A percentile compares a stretch with the other conserved stretches of the same genome.
Conservation (phyloP, 768 basidiomycete genomes). For the Tulasnella sp. region DNA sequence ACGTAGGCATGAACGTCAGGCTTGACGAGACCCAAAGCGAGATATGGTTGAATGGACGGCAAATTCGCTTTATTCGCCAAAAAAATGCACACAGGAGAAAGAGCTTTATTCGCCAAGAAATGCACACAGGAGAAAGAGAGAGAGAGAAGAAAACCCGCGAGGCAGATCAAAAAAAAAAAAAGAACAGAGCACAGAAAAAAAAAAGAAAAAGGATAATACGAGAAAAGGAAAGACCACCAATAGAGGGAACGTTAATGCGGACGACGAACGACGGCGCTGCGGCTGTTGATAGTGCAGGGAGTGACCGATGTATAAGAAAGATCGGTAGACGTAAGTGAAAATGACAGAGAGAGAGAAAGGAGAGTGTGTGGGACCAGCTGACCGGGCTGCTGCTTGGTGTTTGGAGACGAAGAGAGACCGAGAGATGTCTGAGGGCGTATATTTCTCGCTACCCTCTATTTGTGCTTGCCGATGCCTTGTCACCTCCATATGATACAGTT, state of each 20-base stretch:
- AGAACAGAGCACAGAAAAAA: background rate
- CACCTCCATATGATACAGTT: no score
- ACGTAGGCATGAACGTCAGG: no score
- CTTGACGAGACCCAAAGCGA: background rate
- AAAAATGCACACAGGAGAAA: slow-evolving; percentile 22
- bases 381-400: slow-evolving; percentile 15
- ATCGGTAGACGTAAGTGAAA: background rate
- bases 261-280: background rate
- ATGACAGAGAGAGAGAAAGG: slow-evolving; percentile 4
- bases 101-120: background rate
- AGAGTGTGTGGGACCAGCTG: background rate
- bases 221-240: background rate
- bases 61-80: slow-evolving; percentile 9
- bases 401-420: slow-evolving; percentile 12
- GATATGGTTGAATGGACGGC: background rate
- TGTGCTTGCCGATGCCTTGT: no score
- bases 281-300: background rate
- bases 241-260: slow-evolving; percentile 22
- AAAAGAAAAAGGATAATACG: background rate
- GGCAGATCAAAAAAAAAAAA: background rate
- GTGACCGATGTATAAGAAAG: background rate
- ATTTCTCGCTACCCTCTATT: no score
- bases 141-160: background rate
- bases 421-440: no score
- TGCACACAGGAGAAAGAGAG: slow-evolving; percentile 20